Base-by-base conservation (phyloP, 345 rosid genomes). In the Physaria fendleri region DNA sequence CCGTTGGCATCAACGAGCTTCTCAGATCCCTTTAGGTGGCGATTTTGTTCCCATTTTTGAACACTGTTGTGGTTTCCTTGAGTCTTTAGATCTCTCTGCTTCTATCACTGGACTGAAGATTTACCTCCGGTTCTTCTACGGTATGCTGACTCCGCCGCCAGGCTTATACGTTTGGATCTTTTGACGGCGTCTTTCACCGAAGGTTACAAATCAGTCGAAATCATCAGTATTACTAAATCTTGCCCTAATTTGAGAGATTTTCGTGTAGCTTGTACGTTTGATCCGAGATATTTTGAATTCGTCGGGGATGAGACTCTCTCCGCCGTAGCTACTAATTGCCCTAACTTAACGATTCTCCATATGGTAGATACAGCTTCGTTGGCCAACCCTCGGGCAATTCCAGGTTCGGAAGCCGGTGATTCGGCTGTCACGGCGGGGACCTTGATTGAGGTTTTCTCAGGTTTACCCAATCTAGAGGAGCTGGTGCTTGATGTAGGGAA, bases 81-180 rank as follows among this genome's bases (percentile, higher is more conserved):
- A 54, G 5, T 75, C 71, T 4, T 57, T 93, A 1, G 96, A 85
- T 66, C 79, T 89, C 38, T 89, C 99, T 6, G 64, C 23, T 93
- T 93, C 56, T 93, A 87, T 55, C 84, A 81, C 83, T 93, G 90
- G 96, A 81, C 95, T 1, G 99, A 93, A 54, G 97, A 93, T 47
- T 68, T 93, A 3, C 94, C 95, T 22, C 90, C 91, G 20, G 95
- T 76, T 25, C 82, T 93, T 24, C 82, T 68, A 46, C 71, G 65
- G 0, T 74, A 68, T 48, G 77, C 90, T 5, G 51, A 56, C 2
- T 73, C 73, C 3, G 77, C 95, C 1, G 72, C 64, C 4, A 63
- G 71, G 10, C 78, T 93, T 28, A 60, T 68, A 0, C 69, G 70
- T 9, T 66, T 93, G 53, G 77, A 93, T 85, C 79, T 93, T 0